Conservation (phyloP, 139 green algal genomes). For the Picochlorum sp. region DNA sequence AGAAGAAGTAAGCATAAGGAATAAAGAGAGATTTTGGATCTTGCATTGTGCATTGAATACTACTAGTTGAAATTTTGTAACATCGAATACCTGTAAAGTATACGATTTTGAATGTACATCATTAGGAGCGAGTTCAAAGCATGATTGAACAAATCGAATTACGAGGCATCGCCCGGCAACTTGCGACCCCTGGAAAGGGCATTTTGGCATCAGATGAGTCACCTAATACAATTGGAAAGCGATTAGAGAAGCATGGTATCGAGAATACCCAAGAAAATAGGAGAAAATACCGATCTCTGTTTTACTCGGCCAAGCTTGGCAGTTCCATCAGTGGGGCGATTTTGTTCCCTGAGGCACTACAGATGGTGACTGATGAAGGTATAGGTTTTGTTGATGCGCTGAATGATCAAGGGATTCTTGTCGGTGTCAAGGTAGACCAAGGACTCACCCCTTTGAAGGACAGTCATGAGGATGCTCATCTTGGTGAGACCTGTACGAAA, state of each 20-base stretch:
- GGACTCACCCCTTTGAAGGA: constrained; percentile 62
- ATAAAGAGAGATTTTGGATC: no score
- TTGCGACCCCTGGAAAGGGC: constrained; percentile 53
- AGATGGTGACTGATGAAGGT: constrained; percentile 48
- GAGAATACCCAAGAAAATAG: constrained; percentile 50
- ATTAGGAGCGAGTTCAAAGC: no score
- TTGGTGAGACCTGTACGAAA: constrained; percentile 77
- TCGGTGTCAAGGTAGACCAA: constrained; percentile 82
- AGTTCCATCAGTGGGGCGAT: constrained; percentile 67
- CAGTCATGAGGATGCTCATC: not conserved
- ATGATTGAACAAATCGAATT: not conserved
- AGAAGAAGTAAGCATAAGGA: no score
- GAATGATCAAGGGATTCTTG: constrained; percentile 48
- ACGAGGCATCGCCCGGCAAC: not conserved
- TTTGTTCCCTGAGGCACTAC: constrained; percentile 91
- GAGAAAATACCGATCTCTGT: constrained; percentile 58
- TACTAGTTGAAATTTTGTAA: no score
- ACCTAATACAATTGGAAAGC: constrained; percentile 75
- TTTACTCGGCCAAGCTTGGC: constrained; percentile 53
- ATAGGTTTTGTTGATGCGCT: constrained; percentile 66
- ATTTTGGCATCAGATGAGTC: constrained; percentile 74
- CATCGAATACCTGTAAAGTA: no score
- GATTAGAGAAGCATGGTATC: constrained; percentile 43
- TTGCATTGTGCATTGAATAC: no score
- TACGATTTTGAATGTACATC: not conserved